These are phyloP conservation scores for Beauveria scarabaeidicola DNA, from an alignment of 2,329 filamentous ascomycete species.

Conservation along the genomic window DNA sequence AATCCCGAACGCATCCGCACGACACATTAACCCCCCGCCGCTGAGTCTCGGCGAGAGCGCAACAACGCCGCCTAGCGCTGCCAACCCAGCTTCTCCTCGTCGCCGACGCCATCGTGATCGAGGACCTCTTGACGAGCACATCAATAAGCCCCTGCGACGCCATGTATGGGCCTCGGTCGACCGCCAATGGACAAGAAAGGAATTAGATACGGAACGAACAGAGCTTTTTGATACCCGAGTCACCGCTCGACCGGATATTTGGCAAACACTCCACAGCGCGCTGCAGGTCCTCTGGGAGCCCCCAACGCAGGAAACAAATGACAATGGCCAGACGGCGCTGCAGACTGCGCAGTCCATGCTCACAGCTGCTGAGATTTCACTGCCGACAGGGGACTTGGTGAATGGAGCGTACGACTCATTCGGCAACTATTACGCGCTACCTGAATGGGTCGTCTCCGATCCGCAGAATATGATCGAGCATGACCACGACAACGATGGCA, in stretches of 20 bases:
- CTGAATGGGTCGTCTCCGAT: constrained; percentile 60
- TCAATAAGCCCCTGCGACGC: constrained; percentile 58
- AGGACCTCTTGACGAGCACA: constrained; percentile 51
- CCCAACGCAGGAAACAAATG: constrained; percentile 22
- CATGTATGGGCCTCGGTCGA: constrained; percentile 58
- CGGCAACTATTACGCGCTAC: constrained; percentile 61
- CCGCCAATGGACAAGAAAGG: constrained; percentile 59
- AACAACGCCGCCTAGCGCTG: constrained; percentile 19
- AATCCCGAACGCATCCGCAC: constrained; percentile 40
- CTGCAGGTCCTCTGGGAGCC: constrained; percentile 59
- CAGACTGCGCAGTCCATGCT: constrained; percentile 72
- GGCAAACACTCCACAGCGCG: constrained; percentile 64
- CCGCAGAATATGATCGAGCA: constrained; percentile 47
- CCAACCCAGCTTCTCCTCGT: constrained; percentile 16
- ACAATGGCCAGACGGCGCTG: constrained; percentile 33
- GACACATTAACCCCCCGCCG: constrained; percentile 41
- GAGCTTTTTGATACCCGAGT: constrained; percentile 91
- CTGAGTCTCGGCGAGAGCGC: constrained; percentile 24
- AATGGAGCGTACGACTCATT: constrained; percentile 65
- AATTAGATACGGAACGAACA: constrained; percentile 61
- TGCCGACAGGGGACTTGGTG: constrained; percentile 64
- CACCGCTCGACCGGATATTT: constrained; percentile 67
- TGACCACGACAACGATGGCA: constrained; percentile 26
- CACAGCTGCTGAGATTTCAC: constrained; percentile 65
- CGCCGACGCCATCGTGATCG: constrained; percentile 28